A percentile compares a stretch with the other conserved stretches of the same genome.
Conservation (phyloP, 2,329 filamentous ascomycete species). For the Cytospora paraplurivora region DNA sequence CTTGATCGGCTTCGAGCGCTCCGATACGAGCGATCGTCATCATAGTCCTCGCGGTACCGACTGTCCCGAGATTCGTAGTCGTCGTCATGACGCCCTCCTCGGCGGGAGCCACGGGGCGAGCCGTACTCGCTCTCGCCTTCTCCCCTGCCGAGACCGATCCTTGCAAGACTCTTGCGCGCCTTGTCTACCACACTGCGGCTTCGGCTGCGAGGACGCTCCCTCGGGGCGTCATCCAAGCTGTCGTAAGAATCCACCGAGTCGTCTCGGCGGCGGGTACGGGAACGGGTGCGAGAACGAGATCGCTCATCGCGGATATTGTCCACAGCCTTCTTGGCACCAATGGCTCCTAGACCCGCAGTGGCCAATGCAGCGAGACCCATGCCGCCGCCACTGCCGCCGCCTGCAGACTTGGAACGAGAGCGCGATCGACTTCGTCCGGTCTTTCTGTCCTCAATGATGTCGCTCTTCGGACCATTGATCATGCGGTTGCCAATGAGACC, state of each 20-base stretch:
- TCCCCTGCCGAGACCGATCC: conserved; percentile 58
- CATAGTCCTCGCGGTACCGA: conserved; percentile 45
- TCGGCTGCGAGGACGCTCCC: conserved; percentile 43
- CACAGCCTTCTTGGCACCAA: conserved; percentile 63
- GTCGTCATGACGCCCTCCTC: conserved; percentile 40
- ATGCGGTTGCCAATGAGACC: conserved; percentile 84
- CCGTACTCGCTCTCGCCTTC: conserved; percentile 39
- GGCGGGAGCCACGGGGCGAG: conserved; percentile 32
- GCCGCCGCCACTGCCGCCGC: conserved; percentile 49
- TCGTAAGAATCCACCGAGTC: conserved; percentile 49
- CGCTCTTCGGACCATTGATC: conserved; percentile 75
- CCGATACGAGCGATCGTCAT: conserved; percentile 49
- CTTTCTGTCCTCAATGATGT: conserved; percentile 61
- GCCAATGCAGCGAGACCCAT: conserved; percentile 63
- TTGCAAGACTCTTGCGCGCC: conserved; percentile 62
- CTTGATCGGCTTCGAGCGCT: conserved; percentile 42
- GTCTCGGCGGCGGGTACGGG: conserved; percentile 41
- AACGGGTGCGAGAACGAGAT: conserved; percentile 54
- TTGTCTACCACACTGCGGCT: conserved; percentile 68
- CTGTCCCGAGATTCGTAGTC: conserved; percentile 47
- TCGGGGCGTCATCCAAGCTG: conserved; percentile 45
- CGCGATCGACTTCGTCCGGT: conserved; percentile 70
- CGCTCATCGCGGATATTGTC: conserved; percentile 44
- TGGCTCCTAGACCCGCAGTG: conserved; percentile 61
- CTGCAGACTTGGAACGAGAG: conserved; percentile 68